phyloP scores from a whole-genome alignment of 768 basidiomycete genomes.

The Tephrocybe sp. region DNA sequence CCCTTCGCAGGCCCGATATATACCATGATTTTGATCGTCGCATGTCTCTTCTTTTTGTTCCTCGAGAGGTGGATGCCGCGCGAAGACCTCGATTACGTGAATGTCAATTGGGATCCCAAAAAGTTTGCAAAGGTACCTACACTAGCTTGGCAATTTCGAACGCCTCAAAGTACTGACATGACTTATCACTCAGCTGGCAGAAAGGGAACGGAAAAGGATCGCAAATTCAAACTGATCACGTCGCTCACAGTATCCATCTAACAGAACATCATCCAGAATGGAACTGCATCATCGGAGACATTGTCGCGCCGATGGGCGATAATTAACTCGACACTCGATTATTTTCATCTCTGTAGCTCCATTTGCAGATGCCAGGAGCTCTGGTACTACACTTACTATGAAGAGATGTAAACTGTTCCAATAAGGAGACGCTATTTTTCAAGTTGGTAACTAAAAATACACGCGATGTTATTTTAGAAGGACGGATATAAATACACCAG shows the following conservation, averaged over 20 bases:
- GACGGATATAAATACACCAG: background rate
- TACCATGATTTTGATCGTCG: conserved; percentile 83
- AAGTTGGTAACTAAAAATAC: conserved; percentile 8
- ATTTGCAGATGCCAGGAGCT: background rate
- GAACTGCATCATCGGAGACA: background rate
- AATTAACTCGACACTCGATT: background rate
- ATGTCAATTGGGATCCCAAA: conserved; percentile 54
- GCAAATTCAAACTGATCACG: background rate
- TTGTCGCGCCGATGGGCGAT: background rate
- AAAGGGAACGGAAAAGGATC: background rate
- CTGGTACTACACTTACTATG: no score
- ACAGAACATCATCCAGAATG: background rate
- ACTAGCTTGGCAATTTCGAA: background rate
- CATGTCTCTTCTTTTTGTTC: conserved; percentile 82
- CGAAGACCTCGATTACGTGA: conserved; percentile 73
- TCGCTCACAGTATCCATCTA: background rate
- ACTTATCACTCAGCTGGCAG: conserved; percentile 3
- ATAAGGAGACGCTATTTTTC: no score
- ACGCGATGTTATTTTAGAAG: background rate
- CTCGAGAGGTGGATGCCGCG: conserved; percentile 85
- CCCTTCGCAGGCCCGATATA: conserved; percentile 85
- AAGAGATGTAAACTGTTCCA: no score
- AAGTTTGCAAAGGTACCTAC: conserved; percentile 32
- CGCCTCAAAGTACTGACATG: background rate
- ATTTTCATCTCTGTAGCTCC: background rate